Conservation (phyloP, 495 filamentous ascomycete species). For the Penicillium paradoxum region DNA sequence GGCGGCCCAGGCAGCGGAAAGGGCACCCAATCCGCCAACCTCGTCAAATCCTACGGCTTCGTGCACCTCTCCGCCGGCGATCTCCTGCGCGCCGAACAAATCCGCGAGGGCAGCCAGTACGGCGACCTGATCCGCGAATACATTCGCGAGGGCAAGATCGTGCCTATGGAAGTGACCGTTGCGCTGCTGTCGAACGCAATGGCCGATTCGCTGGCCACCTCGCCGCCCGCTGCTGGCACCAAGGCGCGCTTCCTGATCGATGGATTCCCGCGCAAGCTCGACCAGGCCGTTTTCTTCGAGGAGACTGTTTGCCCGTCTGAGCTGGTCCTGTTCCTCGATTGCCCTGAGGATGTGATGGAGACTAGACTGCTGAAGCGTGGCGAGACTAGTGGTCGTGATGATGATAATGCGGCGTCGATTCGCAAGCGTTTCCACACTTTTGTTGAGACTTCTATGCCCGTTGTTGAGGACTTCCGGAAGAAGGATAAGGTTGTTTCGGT, state of each 20-base stretch:
- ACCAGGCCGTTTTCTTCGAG: conserved; percentile 93
- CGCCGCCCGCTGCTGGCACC: conserved; percentile 16
- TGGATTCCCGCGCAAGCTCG: conserved; percentile 92
- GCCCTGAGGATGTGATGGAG: conserved; percentile 84
- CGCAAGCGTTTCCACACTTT: conserved; percentile 93
- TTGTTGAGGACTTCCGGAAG: conserved; percentile 77
- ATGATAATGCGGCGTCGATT: conserved; percentile 94
- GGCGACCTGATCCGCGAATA: conserved; percentile 83
- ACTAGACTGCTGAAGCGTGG: conserved; percentile 76
- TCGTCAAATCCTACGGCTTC: conserved; percentile 89
- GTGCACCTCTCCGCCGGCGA: conserved; percentile 90
- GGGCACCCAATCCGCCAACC: conserved; percentile 75
- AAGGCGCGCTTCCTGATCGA: conserved; percentile 77
- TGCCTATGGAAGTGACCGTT: conserved; percentile 98
- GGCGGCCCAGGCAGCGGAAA: conserved; percentile 55
- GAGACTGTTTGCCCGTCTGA: conserved; percentile 73
- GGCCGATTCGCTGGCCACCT: conserved; percentile 50
- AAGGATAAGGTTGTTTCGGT: conserved; percentile 76
- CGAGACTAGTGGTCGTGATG: conserved; percentile 81
- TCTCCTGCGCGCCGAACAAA: conserved; percentile 87
- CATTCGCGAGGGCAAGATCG: conserved; percentile 90
- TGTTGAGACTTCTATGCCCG: conserved; percentile 93
- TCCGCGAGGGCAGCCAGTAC: conserved; percentile 77
- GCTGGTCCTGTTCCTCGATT: conserved; percentile 89
- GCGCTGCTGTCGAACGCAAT: conserved; percentile 89